Evolutionary conservation across 305 asterid genomes (phyloP), one percentile per base, ranked within the genome.

Genomic region (Fraxinus sp.): DNA sequence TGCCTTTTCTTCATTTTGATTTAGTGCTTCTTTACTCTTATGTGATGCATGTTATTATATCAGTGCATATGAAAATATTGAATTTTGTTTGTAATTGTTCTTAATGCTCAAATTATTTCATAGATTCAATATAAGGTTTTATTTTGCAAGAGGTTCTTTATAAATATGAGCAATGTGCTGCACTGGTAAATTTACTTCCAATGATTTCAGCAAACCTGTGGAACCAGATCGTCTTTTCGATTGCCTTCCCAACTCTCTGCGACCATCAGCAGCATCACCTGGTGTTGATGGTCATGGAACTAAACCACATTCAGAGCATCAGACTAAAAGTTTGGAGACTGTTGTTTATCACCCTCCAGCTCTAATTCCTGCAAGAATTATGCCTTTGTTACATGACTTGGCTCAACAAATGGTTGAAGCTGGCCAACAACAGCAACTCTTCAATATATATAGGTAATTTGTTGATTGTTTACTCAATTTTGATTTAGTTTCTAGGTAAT

Each of bases 161-260:
- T 66, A 20, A 64, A 28, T 74, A 37, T 20, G 81, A 64, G 1
- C 57, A 16, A 9, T 18, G 30, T 24, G 18, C 37, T 79, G 52
- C 46, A 18, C 52, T 72, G 62, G 77, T 78, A 52, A 44, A 71
- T 84, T 73, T 84, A 73, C 79, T 77, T 79, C 74, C 62, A n/a
- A 22, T 46, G 24, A 85, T 83, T 83, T 82, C 97, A 96, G 99
- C 92, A 96, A 94, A 86, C 98, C 98, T 66, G 89, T 96, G 28
- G 99, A 96, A 88, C 95, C 98, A 77, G 99, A 96, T 88, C 92
- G 91, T 74, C 93, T 96, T 77, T 90, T 92, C 44, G 99, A 94
- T 84, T 91, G 98, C 91, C 94, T 94, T 7, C 99, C 99, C 52
- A 90, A 86, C 83, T 88, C 98, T 77, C 86, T 92, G 88, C 86